Conservation (phyloP, 345 rosid genomes). For the Melaleuca alternifolia region DNA sequence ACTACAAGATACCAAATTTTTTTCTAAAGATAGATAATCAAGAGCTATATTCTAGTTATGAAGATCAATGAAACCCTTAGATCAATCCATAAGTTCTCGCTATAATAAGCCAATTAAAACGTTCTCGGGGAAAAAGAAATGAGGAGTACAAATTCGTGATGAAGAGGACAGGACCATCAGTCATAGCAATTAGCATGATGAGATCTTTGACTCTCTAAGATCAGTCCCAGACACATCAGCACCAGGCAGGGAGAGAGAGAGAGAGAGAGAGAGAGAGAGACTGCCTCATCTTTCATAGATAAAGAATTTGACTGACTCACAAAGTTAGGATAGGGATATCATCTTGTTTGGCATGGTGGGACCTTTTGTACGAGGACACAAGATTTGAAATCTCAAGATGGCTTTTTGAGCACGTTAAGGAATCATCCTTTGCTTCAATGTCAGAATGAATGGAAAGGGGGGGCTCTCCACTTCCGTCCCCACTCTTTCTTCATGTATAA, state of each 20-base stretch:
- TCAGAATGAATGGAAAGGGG: background rate
- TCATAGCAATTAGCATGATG: too few relatives aligned
- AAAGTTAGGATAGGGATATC: background rate
- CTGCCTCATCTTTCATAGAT: background rate
- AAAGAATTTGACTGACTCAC: background rate
- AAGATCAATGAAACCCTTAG: background rate
- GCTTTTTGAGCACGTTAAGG: background rate
- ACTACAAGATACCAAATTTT: background rate
- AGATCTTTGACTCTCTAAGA: too few relatives aligned
- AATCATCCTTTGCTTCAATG: background rate
- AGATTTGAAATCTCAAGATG: background rate
- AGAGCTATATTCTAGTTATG: background rate
- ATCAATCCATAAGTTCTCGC: too few relatives aligned
- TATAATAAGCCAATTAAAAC: background rate
- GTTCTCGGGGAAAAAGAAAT: background rate
- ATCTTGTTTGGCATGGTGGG: background rate
- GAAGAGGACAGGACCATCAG: too few relatives aligned
- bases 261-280: background rate
- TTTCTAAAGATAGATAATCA: background rate
- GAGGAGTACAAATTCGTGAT: background rate
- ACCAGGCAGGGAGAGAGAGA: background rate
- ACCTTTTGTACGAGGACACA: background rate
- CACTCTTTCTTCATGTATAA: background rate
- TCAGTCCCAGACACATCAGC: too few relatives aligned
- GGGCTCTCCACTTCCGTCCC: background rate